phyloP scores from a whole-genome alignment of 1,284 basidiomycete species.

The Rhizopogon parksii region DNA sequence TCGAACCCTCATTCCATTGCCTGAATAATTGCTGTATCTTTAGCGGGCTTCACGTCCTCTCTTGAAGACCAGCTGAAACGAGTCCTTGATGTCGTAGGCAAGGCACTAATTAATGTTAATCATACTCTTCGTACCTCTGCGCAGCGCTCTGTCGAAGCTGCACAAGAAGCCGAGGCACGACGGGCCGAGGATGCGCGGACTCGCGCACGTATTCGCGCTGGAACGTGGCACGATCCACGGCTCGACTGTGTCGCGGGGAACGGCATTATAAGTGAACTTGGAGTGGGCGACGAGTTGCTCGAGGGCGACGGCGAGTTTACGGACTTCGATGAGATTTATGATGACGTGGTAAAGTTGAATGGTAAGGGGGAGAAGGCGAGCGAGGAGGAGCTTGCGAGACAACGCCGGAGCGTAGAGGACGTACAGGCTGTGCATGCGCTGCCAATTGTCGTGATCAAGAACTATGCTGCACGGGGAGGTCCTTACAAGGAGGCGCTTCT shows the following conservation, averaged over 20 bases:
- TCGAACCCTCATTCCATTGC: background rate
- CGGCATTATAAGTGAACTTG: constrained; percentile 78
- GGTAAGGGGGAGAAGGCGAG: constrained; percentile 19
- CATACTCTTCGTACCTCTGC: constrained; percentile 42
- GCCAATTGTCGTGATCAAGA: constrained; percentile 81
- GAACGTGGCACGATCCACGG: constrained; percentile 76
- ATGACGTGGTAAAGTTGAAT: constrained; percentile 8
- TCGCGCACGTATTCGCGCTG: constrained; percentile 43
- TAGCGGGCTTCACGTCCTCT: constrained; percentile 81
- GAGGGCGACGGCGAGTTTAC: constrained; percentile 18
- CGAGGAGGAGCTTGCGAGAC: constrained; percentile 26
- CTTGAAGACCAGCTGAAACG: constrained; percentile 82
- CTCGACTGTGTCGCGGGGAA: constrained; percentile 77
- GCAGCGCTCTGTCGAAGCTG: constrained; percentile 32
- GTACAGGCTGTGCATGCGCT: constrained; percentile 52
- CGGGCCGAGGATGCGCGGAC: constrained; percentile 32
- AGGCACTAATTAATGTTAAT: constrained; percentile 64
- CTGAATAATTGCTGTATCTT: constrained; percentile 7
- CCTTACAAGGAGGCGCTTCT: constrained; percentile 68
- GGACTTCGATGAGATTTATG: constrained; percentile 16
- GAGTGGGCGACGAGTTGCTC: constrained; percentile 65
- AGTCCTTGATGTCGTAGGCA: constrained; percentile 76
- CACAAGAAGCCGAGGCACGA: constrained; percentile 26
- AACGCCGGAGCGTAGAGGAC: constrained; percentile 34
- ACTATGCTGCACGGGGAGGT: constrained; percentile 64